Conservation (phyloP, 1,284 basidiomycete species). For the Boletellus deceptivus region DNA sequence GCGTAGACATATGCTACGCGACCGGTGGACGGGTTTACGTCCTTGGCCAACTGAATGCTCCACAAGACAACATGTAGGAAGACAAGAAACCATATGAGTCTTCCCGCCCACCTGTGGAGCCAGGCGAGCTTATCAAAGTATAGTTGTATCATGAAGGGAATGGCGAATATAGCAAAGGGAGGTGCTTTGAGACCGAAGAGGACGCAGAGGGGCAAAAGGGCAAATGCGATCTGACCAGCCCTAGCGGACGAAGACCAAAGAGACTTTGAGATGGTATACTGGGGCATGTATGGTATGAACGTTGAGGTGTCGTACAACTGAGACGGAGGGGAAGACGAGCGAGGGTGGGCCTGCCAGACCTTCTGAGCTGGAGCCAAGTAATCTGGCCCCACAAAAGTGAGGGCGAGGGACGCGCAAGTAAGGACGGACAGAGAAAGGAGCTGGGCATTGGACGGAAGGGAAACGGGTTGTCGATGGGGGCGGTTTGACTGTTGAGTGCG, state of each 20-base stretch:
- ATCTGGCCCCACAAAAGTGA: conserved; percentile 69
- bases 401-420: conserved; percentile 41
- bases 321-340: conserved; percentile 3
- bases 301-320: conserved; percentile 27
- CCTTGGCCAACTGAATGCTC: conserved; percentile 68
- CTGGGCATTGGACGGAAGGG: conserved; percentile 63
- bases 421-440: conserved; percentile 49
- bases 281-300: conserved; percentile 41
- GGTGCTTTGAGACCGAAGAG: conserved; percentile 79
- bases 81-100: conserved; percentile 72
- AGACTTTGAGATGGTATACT: conserved; percentile 67
- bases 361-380: conserved; percentile 61
- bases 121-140: conserved; percentile 77
- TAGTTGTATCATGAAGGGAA: conserved; percentile 64
- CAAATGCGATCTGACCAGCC: conserved; percentile 76
- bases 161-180: conserved; percentile 79
- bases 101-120: conserved; percentile 72
- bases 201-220: conserved; percentile 74
- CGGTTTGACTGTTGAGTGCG: conserved; percentile 24
- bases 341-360: conserved; percentile 40
- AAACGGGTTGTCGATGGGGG: conserved; percentile 44
- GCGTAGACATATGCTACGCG: conserved; percentile 60
- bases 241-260: conserved; percentile 79
- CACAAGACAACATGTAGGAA: conserved; percentile 71
- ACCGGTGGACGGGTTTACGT: conserved; percentile 48